These are phyloP conservation scores for Dendrocalamus latiflorus DNA, from an alignment of 202 grass and related monocot species.

Conservation along the genomic window DNA sequence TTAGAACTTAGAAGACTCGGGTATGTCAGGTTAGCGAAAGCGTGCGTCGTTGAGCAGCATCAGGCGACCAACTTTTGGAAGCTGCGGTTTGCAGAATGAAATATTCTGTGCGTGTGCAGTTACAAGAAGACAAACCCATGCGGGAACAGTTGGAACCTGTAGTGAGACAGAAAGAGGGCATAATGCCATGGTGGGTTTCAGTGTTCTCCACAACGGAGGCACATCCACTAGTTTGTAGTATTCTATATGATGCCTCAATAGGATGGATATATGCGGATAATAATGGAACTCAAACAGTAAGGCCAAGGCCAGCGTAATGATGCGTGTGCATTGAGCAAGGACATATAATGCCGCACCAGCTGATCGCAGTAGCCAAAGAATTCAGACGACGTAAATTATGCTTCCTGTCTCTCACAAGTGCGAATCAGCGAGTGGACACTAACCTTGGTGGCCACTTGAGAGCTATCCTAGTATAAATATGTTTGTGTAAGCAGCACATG, in stretches of 20 bases:
- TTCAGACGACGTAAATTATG: conserved; percentile 20
- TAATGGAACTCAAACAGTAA: background rate
- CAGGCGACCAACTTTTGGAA: no score
- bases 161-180: background rate
- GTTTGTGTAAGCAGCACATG: conserved; percentile 1
- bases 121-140: conserved; percentile 11
- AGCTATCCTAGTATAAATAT: background rate
- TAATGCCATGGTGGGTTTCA: conserved; percentile 18
- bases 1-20: background rate
- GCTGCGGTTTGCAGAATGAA: background rate
- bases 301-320: background rate
- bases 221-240: conserved; percentile 27
- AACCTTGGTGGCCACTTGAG: background rate
- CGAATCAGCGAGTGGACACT: conserved; percentile 7
- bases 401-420: conserved; percentile 31
- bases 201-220: conserved; percentile 44
- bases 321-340: conserved; percentile 8
- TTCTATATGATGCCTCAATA: conserved; percentile 17
- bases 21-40: background rate
- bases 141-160: conserved; percentile 5
- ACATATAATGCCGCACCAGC: background rate
- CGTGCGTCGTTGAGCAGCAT: conserved; percentile 10
- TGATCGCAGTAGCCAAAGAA: background rate
- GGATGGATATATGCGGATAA: background rate
- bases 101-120: background rate